Conservation (phyloP, 257 asterid genomes). For the Plantago ovata region DNA sequence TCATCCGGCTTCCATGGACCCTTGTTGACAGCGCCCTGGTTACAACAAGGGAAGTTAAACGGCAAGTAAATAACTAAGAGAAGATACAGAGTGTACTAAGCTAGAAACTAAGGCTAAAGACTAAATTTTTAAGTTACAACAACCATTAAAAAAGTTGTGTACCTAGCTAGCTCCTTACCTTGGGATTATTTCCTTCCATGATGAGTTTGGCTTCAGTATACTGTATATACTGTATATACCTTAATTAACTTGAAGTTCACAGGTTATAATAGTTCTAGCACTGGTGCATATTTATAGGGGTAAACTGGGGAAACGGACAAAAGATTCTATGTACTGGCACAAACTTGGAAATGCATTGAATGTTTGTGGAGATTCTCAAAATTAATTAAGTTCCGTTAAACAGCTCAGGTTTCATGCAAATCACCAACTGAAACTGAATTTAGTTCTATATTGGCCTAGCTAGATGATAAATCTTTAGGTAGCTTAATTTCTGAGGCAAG, state of each 20-base stretch:
- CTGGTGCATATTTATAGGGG: neutral
- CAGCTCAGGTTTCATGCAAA: too few relatives aligned
- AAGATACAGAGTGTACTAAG: neutral
- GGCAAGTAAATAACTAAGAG: too few relatives aligned
- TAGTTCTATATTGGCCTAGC: too few relatives aligned
- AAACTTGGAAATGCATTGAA: neutral
- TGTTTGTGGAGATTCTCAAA: too few relatives aligned
- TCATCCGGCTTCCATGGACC: slow-evolving; percentile 81
- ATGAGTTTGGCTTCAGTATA: slow-evolving; percentile 9
- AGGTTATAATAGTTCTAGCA: neutral
- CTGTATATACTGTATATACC: slow-evolving; percentile 21
- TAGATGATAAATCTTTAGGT: too few relatives aligned
- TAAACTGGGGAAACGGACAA: neutral
- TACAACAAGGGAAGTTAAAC: slow-evolving; percentile 62
- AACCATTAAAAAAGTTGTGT: slow-evolving; percentile 4
- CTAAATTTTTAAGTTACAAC: slow-evolving; percentile 1
- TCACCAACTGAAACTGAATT: too few relatives aligned
- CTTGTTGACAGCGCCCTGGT: slow-evolving; percentile 50
- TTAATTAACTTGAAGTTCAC: slow-evolving; percentile 14
- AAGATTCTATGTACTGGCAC: neutral
- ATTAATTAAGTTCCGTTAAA: too few relatives aligned
- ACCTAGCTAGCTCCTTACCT: slow-evolving; percentile 20
- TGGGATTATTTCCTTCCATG: slow-evolving; percentile 14
- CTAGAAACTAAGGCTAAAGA: neutral
- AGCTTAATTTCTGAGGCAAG: too few relatives aligned